phyloP scores from a whole-genome alignment of 2,329 filamentous ascomycete genomes.

The Pyricularia sp. region DNA sequence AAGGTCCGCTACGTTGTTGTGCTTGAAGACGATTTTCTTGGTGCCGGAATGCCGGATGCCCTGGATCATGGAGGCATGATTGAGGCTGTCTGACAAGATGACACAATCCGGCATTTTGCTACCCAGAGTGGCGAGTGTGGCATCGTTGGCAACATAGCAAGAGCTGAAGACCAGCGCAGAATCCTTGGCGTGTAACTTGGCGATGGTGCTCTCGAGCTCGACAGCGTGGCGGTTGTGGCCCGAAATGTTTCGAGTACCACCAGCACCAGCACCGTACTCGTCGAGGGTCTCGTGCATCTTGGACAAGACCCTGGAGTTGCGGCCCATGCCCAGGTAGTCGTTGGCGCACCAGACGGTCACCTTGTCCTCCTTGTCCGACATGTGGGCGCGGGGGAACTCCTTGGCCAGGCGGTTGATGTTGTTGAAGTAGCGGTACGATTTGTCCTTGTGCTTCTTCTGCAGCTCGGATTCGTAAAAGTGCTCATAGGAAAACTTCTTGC shows the following conservation, averaged over 20 bases:
- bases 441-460: conserved; percentile 99
- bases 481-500: conserved; percentile 78
- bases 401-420: conserved; percentile 98
- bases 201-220: conserved; percentile 69
- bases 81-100: conserved; percentile 93
- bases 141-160: conserved; percentile 97
- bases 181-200: conserved; percentile 86
- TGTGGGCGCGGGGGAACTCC: conserved; percentile 92
- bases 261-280: conserved; percentile 88
- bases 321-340: conserved; percentile 96
- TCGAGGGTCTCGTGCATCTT: conserved; percentile 94
- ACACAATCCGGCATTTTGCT: conserved; percentile 95
- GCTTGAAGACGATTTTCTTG: conserved; percentile 97
- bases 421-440: conserved; percentile 99
- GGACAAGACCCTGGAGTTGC: conserved; percentile 77
- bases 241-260: conserved; percentile 94
- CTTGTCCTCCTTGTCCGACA: conserved; percentile 68
- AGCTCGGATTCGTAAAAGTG: conserved; percentile 80
- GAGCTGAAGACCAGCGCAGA: conserved; percentile 90
- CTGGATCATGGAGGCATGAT: conserved; percentile 99
- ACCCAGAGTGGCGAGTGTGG: conserved; percentile 90
- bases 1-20: conserved; percentile 90
- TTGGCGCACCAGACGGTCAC: conserved; percentile 99
- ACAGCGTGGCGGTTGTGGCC: conserved; percentile 96
- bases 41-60: conserved; percentile 96